Evolutionary conservation across 2,329 filamentous ascomycete species (phyloP).

Genomic region (Neonectria magnoliae): DNA sequence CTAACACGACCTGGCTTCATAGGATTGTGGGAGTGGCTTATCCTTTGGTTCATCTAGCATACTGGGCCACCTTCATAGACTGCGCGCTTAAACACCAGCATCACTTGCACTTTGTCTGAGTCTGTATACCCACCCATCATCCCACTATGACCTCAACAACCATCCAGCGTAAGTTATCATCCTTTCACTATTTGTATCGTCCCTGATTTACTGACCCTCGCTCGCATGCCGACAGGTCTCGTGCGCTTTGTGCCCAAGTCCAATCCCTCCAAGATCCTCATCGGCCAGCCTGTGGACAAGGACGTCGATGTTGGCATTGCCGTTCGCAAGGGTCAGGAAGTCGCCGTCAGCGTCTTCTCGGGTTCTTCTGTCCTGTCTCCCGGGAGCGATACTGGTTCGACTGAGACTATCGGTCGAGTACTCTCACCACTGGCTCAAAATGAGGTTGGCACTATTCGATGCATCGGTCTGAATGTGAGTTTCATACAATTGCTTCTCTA

Average conservation of each 20-base stretch:
- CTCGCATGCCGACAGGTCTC: slow-evolving; percentile 55
- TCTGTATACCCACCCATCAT: background rate
- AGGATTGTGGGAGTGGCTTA: background rate
- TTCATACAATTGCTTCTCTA: slow-evolving; percentile 49
- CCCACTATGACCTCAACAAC: slow-evolving; percentile 34
- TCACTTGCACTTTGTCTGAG: slow-evolving; percentile 1
- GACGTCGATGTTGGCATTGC: slow-evolving; percentile 67
- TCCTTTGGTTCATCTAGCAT: background rate
- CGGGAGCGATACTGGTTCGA: slow-evolving; percentile 60
- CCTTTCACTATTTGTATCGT: background rate
- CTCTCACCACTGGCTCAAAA: slow-evolving; percentile 54
- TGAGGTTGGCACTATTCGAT: slow-evolving; percentile 64
- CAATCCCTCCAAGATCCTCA: slow-evolving; percentile 58
- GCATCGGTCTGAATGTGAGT: slow-evolving; percentile 65
- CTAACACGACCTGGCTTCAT: background rate
- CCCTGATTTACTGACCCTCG: background rate
- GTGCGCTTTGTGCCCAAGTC: slow-evolving; percentile 67
- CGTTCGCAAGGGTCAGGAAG: slow-evolving; percentile 64
- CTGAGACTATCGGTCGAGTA: slow-evolving; percentile 57
- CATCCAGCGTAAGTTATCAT: slow-evolving; percentile 32
- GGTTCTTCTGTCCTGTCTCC: slow-evolving; percentile 66
- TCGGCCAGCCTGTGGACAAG: slow-evolving; percentile 65
- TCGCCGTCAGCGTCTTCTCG: slow-evolving; percentile 65
- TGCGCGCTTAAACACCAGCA: background rate
- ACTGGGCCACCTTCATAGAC: background rate